Conservation (phyloP, 1,284 basidiomycete genomes). For the Exsudoporus floridanus region DNA sequence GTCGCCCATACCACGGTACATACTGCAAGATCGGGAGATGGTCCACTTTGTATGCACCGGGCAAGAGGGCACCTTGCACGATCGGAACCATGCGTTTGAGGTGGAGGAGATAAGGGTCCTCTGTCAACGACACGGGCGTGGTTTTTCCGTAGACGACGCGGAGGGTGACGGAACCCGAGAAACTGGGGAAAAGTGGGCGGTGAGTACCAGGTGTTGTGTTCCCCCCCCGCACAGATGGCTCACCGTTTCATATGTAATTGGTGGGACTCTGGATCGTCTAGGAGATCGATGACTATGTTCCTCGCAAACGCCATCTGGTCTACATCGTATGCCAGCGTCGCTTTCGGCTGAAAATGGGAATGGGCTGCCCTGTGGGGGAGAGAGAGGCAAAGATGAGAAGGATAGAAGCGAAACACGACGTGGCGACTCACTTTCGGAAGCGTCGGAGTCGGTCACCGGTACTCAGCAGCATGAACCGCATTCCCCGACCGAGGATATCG, state of each 20-base stretch:
- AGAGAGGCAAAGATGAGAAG: slow-evolving; percentile 9
- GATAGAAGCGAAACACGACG: neutral
- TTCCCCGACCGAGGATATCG: slow-evolving; percentile 41
- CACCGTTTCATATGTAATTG: slow-evolving; percentile 31
- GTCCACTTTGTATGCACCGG: slow-evolving; percentile 60
- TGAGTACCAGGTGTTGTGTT: neutral
- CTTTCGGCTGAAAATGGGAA: slow-evolving; percentile 40
- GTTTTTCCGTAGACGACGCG: slow-evolving; percentile 65
- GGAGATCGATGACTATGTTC: slow-evolving; percentile 40
- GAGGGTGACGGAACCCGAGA: slow-evolving; percentile 63
- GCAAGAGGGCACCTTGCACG: slow-evolving; percentile 52
- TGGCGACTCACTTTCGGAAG: slow-evolving; percentile 22
- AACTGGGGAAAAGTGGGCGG: slow-evolving; percentile 38
- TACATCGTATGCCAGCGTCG: slow-evolving; percentile 35
- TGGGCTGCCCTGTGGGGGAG: slow-evolving; percentile 36
- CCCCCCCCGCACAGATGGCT: neutral
- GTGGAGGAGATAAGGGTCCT: slow-evolving; percentile 48
- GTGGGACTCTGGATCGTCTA: slow-evolving; percentile 39
- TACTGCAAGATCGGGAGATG: slow-evolving; percentile 54
- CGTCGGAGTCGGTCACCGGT: slow-evolving; percentile 22
- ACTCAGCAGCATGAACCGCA: slow-evolving; percentile 30
- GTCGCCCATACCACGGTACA: slow-evolving; percentile 58
- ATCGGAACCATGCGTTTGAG: slow-evolving; percentile 30
- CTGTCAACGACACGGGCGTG: slow-evolving; percentile 42
- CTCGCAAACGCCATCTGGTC: slow-evolving; percentile 40